Conservation (phyloP, 306 rosid species). For the Trichosanthes truncata region DNA sequence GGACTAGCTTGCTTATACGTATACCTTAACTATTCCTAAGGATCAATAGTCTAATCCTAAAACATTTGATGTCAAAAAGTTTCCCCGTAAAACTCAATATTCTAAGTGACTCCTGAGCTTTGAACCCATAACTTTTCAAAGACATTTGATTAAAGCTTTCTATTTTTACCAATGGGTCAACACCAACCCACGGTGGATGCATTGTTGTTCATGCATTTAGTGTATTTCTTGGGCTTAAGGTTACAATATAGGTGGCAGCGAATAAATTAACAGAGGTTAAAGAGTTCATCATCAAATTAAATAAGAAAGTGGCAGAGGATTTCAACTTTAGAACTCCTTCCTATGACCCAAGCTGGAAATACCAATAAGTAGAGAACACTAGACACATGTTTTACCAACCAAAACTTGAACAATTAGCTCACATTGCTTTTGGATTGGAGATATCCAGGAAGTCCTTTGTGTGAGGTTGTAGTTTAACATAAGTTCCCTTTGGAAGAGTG, state of each 20-base stretch:
- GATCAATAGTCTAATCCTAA: neutral
- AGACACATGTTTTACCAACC: neutral
- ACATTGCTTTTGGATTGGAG: conserved; percentile 98
- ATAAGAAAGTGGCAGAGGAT: neutral
- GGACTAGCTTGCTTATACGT: neutral
- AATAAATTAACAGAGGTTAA: neutral
- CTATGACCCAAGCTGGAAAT: neutral
- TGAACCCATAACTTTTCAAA: neutral
- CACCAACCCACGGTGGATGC: neutral
- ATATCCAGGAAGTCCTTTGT: conserved; percentile 92
- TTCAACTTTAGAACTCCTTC: neutral
- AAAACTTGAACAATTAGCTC: conserved; percentile 23
- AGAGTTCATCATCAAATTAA: neutral
- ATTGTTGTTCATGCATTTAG: neutral
- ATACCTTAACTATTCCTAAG: neutral
- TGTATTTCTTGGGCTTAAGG: neutral
- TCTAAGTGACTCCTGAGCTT: neutral
- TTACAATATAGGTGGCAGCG: no score
- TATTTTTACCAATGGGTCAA: neutral
- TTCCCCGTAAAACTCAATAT: neutral
- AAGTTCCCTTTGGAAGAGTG: conserved; percentile 93
- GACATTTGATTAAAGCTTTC: neutral
- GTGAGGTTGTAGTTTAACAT: conserved; percentile 96
- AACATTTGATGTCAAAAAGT: neutral
- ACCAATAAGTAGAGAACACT: neutral